Conservation (phyloP, 2,329 filamentous ascomycete genomes). For the Fusarium tupiense region DNA sequence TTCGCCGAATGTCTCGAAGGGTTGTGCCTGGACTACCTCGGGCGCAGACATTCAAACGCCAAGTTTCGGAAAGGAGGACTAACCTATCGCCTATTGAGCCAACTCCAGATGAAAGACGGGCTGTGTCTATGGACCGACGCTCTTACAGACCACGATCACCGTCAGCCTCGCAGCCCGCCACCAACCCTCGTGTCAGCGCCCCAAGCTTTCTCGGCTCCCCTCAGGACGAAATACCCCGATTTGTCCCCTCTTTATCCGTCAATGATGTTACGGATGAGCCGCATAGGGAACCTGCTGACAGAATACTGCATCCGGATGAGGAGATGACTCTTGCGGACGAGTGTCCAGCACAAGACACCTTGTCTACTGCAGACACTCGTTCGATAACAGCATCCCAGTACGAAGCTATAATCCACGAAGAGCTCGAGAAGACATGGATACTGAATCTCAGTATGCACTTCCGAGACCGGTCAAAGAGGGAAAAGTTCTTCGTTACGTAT, state of each 20-base stretch:
- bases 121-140: conserved; percentile 72
- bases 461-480: conserved; percentile 87
- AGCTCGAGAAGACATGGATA: conserved; percentile 92
- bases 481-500: conserved; percentile 98
- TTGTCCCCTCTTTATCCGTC: conserved; percentile 29
- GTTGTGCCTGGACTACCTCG: conserved; percentile 84
- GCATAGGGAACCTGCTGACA: conserved; percentile 6
- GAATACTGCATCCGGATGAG: conserved; percentile 27
- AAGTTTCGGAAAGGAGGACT: conserved; percentile 81
- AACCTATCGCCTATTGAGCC: conserved; percentile 74
- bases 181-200: conserved; percentile 58
- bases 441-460: conserved; percentile 99
- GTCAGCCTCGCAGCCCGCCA: conserved; percentile 31
- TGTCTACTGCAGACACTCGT: conserved; percentile 53
- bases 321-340: conserved; percentile 36
- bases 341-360: conserved; percentile 42
- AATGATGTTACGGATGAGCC: conserved; percentile 22
- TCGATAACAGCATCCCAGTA: conserved; percentile 65
- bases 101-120: conserved; percentile 73
- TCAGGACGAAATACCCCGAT: conserved; percentile 30
- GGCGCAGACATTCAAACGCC: conserved; percentile 81
- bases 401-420: conserved; percentile 75
- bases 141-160: conserved; percentile 48
- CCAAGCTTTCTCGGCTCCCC: conserved; percentile 54
- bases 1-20: conserved; percentile 60